phyloP scores from a whole-genome alignment of 1,139 yeast species.

The Taphrina flavorubra region DNA sequence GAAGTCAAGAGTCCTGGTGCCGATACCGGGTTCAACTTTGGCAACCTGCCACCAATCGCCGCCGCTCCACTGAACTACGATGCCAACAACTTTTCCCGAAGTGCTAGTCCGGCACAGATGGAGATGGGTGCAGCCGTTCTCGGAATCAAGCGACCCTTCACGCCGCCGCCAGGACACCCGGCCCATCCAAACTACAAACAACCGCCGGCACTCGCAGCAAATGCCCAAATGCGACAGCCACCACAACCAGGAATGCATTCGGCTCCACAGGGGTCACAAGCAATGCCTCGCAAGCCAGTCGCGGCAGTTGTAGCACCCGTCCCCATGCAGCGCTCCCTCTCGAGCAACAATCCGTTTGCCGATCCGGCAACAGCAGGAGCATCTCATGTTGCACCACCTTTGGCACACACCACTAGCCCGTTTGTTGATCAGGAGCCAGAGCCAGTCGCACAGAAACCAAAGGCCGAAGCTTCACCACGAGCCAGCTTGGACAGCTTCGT shows the following conservation, averaged over 20 bases:
- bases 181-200: slow-evolving; percentile 30
- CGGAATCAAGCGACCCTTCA: slow-evolving; percentile 37
- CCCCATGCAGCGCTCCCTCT: slow-evolving; percentile 14
- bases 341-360: slow-evolving; percentile 23
- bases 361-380: slow-evolving; percentile 8
- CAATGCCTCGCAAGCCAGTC: slow-evolving; percentile 23
- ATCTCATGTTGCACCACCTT: slow-evolving; percentile 12
- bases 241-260: slow-evolving; percentile 1
- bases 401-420: slow-evolving; percentile 14
- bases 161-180: slow-evolving; percentile 40
- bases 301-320: background rate
- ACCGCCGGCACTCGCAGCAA: slow-evolving; percentile 15
- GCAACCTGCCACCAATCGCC: slow-evolving; percentile 22
- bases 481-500: slow-evolving; percentile 27
- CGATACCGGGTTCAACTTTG: slow-evolving; percentile 36
- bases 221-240: slow-evolving; percentile 25
- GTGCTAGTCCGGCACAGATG: slow-evolving; percentile 34
- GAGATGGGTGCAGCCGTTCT: slow-evolving; percentile 32
- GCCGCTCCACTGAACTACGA: slow-evolving; percentile 5
- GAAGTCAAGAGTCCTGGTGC: slow-evolving; percentile 22
- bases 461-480: slow-evolving; percentile 7
- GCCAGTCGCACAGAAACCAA: background rate
- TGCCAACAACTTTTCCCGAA: slow-evolving; percentile 20
- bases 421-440: background rate
- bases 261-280: slow-evolving; percentile 1